phyloP scores from a whole-genome alignment of 331 rosid genomes.

The Cydonia oblonga region DNA sequence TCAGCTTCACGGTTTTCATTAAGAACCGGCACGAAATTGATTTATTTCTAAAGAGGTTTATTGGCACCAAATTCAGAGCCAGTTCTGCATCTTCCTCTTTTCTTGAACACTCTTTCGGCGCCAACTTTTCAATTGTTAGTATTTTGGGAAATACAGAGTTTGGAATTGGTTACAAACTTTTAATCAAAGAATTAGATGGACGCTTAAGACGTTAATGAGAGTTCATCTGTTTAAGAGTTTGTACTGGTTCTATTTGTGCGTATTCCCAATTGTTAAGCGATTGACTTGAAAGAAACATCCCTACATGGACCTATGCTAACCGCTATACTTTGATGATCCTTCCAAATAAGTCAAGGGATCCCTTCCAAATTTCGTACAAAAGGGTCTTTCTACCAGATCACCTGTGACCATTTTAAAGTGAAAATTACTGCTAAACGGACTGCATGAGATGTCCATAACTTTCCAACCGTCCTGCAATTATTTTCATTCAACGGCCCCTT shows the following conservation, averaged over 20 bases:
- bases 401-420: slow-evolving; percentile 40
- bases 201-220: neutral
- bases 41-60: neutral
- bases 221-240: neutral
- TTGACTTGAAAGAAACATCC: neutral
- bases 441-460: slow-evolving; percentile 41
- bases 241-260: neutral
- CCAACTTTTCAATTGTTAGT: too few species aligned
- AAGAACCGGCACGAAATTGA: neutral
- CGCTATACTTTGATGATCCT: neutral
- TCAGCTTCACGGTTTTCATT: slow-evolving; percentile 31
- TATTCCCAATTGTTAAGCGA: neutral
- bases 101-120: too few species aligned
- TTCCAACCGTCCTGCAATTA: slow-evolving; percentile 20
- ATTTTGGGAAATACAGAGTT: neutral
- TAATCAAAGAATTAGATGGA: neutral
- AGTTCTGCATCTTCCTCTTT: neutral
- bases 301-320: neutral
- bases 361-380: slow-evolving; percentile 13
- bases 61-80: neutral
- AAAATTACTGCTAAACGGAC: slow-evolving; percentile 23
- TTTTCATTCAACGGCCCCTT: neutral
- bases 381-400: slow-evolving; percentile 15
- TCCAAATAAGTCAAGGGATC: neutral
- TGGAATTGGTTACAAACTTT: neutral